A percentile compares a stretch with the other conserved stretches of the same genome.
Evolutionary conservation across 192 early-diverging fungal species (phyloP).

Genomic region (Umbelopsis ramanniana): DNA sequence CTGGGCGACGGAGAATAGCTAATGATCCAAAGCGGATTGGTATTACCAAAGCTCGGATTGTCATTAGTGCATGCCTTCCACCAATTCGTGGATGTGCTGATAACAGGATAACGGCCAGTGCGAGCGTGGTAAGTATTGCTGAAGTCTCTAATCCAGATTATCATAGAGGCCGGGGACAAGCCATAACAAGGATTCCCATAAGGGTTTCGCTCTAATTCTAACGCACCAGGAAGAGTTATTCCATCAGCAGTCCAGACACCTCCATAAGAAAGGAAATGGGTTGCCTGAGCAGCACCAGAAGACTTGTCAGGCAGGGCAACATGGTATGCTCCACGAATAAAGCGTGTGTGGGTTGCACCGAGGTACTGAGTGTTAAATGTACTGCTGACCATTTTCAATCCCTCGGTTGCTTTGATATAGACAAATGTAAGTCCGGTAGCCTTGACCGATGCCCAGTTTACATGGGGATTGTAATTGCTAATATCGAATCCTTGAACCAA

Average conservation of each 20-base stretch:
- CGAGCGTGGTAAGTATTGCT: constrained; percentile 29
- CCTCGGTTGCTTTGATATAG: constrained; percentile 38
- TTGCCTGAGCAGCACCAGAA: constrained; percentile 33
- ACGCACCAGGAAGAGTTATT: constrained; percentile 37
- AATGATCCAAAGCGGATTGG: constrained; percentile 33
- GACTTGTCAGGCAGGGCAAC: constrained; percentile 25
- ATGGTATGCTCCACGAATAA: constrained; percentile 37
- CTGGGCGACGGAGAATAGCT: constrained; percentile 18
- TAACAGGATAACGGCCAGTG: constrained; percentile 33
- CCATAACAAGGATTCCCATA: constrained; percentile 22
- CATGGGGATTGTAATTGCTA: constrained; percentile 13
- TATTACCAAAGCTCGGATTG: not conserved
- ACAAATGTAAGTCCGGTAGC: constrained; percentile 22
- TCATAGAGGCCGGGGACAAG: constrained; percentile 16
- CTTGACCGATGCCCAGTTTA: constrained; percentile 24
- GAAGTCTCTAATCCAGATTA: constrained; percentile 33
- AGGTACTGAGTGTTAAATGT: constrained; percentile 8
- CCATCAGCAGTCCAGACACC: constrained; percentile 40
- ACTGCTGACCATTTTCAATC: constrained; percentile 8
- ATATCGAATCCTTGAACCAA: constrained; percentile 24
- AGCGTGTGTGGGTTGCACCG: constrained; percentile 15
- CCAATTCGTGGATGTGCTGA: constrained; percentile 38
- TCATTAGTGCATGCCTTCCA: constrained; percentile 32
- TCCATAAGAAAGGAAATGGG: constrained; percentile 29
- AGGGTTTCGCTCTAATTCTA: constrained; percentile 29